A percentile compares a stretch with the other conserved stretches of the same genome.
phyloP scores from a whole-genome alignment of 2,329 filamentous ascomycete genomes.

The Capronia americana region DNA sequence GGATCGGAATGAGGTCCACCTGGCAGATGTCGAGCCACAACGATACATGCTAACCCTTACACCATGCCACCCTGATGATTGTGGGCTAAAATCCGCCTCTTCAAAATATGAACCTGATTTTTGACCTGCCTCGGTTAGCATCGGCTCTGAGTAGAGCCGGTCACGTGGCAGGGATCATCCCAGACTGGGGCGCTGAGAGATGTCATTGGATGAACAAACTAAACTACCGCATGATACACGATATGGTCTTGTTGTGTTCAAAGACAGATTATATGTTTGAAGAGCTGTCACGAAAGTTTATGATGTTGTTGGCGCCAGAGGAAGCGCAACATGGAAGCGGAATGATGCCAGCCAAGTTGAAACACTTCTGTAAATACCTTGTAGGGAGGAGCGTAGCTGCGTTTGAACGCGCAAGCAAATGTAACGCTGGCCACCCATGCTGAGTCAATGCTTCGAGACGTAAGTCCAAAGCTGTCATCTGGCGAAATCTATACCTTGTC shows the following conservation, averaged over 20 bases:
- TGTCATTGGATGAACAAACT: neutral
- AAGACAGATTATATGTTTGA: neutral
- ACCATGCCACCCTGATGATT: slow-evolving; percentile 9
- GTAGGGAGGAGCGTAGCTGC: neutral
- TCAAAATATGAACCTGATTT: neutral
- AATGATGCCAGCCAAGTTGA: neutral
- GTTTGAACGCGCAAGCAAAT: neutral
- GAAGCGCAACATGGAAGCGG: neutral
- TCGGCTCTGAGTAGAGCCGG: rapidly evolving
- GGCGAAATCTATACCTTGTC: neutral
- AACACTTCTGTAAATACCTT: no score
- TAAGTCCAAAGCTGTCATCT: neutral
- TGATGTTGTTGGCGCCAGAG: neutral
- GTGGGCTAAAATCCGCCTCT: neutral
- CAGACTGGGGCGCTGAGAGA: neutral
- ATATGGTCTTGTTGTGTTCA: neutral
- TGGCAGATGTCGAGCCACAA: slow-evolving; percentile 18
- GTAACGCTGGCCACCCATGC: neutral
- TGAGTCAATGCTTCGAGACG: neutral
- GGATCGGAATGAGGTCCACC: slow-evolving; percentile 20
- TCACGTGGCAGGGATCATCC: neutral
- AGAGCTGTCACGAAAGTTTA: neutral
- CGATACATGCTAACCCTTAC: slow-evolving; percentile 30
- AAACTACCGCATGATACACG: neutral
- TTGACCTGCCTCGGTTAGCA: neutral